These are phyloP conservation scores for Croton laevigatus DNA, from an alignment of 441 rosid species.

Conservation along the genomic window DNA sequence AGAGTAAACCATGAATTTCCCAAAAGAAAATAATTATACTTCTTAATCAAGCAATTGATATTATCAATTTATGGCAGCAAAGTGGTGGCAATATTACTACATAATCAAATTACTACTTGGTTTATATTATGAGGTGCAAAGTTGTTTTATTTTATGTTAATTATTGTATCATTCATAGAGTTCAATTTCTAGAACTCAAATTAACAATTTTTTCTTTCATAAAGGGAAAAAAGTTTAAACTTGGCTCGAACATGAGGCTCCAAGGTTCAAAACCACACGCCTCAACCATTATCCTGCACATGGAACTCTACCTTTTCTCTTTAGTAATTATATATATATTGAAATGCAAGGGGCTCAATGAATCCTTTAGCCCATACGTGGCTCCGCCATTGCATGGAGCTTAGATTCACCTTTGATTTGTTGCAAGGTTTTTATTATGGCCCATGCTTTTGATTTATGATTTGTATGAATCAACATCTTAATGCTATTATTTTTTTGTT, in stretches of 20 bases:
- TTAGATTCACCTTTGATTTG: neutral
- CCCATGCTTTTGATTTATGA: neutral
- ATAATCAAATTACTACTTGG: constrained; percentile 2
- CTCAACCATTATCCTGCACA: no score
- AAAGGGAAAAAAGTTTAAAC: no score
- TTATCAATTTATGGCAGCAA: constrained; percentile 96
- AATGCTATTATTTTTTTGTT: neutral
- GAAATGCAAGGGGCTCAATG: no score
- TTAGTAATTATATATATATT: no score
- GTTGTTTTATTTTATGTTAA: neutral
- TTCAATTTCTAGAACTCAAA: no score
- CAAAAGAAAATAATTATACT: constrained; percentile 92
- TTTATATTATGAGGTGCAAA: neutral
- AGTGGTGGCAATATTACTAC: constrained; percentile 68
- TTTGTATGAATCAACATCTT: neutral
- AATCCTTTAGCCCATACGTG: no score
- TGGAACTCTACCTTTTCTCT: no score
- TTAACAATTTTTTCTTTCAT: no score
- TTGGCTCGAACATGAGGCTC: no score
- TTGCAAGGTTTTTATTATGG: neutral
- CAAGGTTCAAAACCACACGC: no score
- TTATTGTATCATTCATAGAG: no score
- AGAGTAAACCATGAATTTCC: constrained; percentile 90
- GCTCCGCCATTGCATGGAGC: no score
- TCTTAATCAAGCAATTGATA: constrained; percentile 93